These are phyloP conservation scores for Crataegus laevigata DNA, from an alignment of 306 rosid species.

Conservation along the genomic window DNA sequence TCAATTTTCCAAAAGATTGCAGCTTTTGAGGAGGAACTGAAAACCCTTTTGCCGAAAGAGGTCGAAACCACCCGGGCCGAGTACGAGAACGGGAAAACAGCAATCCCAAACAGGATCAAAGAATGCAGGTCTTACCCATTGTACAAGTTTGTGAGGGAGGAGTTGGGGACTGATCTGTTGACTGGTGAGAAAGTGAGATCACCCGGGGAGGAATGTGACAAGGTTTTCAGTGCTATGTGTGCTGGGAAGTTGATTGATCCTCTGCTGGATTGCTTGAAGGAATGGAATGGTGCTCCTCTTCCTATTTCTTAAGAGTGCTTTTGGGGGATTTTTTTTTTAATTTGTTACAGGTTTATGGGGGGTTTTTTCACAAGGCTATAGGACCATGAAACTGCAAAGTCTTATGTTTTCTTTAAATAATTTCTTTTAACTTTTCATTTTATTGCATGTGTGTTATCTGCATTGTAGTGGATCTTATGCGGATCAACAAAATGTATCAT, in stretches of 20 bases:
- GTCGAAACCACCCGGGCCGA: conserved; percentile 51
- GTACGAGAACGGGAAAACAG: conserved; percentile 54
- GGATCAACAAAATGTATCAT: background rate
- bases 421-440: conserved; percentile 1
- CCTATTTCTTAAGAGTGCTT: conserved; percentile 40
- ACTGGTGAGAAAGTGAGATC: conserved; percentile 73
- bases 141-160: conserved; percentile 71
- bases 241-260: conserved; percentile 71
- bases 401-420: background rate
- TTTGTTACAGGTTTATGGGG: background rate
- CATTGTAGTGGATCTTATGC: background rate
- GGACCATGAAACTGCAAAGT: background rate
- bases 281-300: conserved; percentile 90
- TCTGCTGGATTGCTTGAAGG: conserved; percentile 59
- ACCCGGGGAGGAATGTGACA: conserved; percentile 87
- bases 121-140: conserved; percentile 83
- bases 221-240: conserved; percentile 65
- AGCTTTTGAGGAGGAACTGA: conserved; percentile 69
- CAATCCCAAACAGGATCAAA: conserved; percentile 46
- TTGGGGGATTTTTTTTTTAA: background rate
- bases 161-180: conserved; percentile 47
- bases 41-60: conserved; percentile 59
- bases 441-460: background rate
- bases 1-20: conserved; percentile 75
- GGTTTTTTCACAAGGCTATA: background rate